Conservation (phyloP, 129 eudicot species). For the Flaveria brownii region DNA sequence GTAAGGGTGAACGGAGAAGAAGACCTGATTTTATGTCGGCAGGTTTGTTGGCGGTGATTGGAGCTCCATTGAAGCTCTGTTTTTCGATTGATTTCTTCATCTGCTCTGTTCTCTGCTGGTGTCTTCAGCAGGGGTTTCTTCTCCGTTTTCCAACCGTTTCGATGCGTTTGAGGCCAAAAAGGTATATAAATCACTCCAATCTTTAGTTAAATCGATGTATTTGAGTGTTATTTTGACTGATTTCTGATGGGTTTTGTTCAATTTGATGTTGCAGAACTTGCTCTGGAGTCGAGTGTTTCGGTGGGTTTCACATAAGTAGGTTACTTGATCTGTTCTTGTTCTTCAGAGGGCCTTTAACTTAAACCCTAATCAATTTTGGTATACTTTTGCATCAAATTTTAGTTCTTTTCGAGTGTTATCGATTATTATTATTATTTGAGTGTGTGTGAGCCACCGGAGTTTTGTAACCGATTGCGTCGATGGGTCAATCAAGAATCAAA, state of each 20-base stretch:
- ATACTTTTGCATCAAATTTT: constrained; percentile 14
- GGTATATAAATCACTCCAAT: constrained; percentile 39
- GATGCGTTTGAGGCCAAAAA: constrained; percentile 99
- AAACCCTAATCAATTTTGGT: constrained; percentile 25
- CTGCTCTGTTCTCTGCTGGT: constrained; percentile 55
- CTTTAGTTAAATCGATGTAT: not conserved
- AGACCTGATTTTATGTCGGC: constrained; percentile 73
- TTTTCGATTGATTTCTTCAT: constrained; percentile 17
- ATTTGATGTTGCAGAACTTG: constrained; percentile 65
- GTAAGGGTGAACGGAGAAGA: constrained; percentile 17
- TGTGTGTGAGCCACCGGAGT: constrained; percentile 47
- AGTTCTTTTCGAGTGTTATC: constrained; percentile 19
- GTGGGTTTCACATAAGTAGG: constrained; percentile 79
- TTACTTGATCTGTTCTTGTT: constrained; percentile 64
- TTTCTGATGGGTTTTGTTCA: constrained; percentile 6
- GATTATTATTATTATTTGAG: not conserved
- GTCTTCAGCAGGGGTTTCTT: constrained; percentile 50
- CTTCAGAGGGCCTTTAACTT: constrained; percentile 76
- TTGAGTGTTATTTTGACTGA: not conserved
- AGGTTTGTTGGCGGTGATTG: constrained; percentile 43
- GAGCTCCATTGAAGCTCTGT: constrained; percentile 63
- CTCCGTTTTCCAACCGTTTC: constrained; percentile 57
- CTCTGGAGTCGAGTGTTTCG: constrained; percentile 95
- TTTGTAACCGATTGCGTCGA: not conserved
- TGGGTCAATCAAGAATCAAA: constrained; percentile 36